Percentiles rank a stretch among this genome's conserved stretches.
Conservation (phyloP, 805 yeast genomes). For the Yarrowia deformans region DNA sequence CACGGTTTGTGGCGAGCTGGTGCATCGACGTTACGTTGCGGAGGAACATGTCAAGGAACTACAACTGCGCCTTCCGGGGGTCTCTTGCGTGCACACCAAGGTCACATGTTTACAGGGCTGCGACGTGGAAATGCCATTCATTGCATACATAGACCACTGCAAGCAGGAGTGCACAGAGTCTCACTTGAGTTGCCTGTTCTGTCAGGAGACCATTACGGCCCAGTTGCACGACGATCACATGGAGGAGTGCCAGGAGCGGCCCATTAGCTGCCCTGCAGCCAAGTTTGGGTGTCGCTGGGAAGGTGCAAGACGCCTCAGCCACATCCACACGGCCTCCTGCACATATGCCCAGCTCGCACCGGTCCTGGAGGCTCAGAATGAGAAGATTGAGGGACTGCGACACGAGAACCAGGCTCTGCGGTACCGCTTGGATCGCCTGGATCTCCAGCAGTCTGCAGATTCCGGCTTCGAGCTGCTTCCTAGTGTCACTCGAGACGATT, state of each 20-base stretch:
- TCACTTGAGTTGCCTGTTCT: conserved; percentile 41
- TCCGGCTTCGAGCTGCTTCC: conserved; percentile 46
- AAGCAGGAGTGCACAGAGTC: conserved; percentile 42
- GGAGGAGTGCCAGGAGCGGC: conserved; percentile 42
- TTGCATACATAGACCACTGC: conserved; percentile 40
- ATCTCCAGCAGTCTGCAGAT: conserved; percentile 42
- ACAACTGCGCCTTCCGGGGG: conserved; percentile 13
- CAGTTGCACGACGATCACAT: conserved; percentile 42
- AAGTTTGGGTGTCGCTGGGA: conserved; percentile 48
- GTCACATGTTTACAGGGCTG: conserved; percentile 44
- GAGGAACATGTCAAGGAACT: conserved; percentile 12
- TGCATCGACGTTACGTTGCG: conserved; percentile 14
- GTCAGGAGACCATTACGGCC: conserved; percentile 31
- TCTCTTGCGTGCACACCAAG: conserved; percentile 43
- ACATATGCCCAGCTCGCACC: conserved; percentile 46
- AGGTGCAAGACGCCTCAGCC: conserved; percentile 43
- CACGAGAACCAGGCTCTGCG: conserved; percentile 49
- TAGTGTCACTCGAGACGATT: conserved; percentile 39
- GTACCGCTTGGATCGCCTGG: conserved; percentile 46
- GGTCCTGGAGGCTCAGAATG: conserved; percentile 46
- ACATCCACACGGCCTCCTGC: conserved; percentile 46
- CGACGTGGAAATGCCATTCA: conserved; percentile 41
- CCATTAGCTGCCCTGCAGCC: conserved; percentile 45
- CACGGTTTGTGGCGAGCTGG: conserved; percentile 5
- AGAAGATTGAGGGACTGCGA: conserved; percentile 47